These are phyloP conservation scores for Sesbania bispinosa DNA, from an alignment of 306 rosid genomes.

Conservation along the genomic window DNA sequence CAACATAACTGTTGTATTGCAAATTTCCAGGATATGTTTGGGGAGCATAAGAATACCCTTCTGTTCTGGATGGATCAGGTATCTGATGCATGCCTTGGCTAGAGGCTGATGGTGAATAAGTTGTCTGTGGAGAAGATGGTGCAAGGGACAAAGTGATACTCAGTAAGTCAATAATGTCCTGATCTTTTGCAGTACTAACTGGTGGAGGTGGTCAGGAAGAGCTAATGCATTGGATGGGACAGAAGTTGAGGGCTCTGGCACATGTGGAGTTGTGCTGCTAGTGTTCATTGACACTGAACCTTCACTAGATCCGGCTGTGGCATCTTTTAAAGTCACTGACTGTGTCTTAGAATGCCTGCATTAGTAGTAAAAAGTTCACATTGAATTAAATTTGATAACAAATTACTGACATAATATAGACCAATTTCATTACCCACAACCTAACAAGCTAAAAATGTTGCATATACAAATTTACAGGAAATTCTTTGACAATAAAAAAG, in stretches of 20 bases:
- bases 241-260: conserved; percentile 38
- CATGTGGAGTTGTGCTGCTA: conserved; percentile 31
- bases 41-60: conserved; percentile 51
- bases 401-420: neutral
- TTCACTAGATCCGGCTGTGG: conserved; percentile 36
- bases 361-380: conserved; percentile 15
- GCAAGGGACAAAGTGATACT: conserved; percentile 68
- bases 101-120: conserved; percentile 38
- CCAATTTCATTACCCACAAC: neutral
- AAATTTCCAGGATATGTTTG: conserved; percentile 56
- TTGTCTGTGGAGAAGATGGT: conserved; percentile 41
- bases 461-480: neutral
- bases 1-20: conserved; percentile 61
- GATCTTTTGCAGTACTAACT: conserved; percentile 54
- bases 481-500: neutral
- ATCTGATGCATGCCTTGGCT: conserved; percentile 52
- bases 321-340: conserved; percentile 40
- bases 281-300: conserved; percentile 33
- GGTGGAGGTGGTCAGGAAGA: conserved; percentile 54
- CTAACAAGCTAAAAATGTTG: neutral
- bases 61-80: conserved; percentile 42
- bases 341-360: conserved; percentile 76
- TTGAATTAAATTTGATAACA: neutral
- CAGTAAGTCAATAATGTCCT: conserved; percentile 85
- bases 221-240: conserved; percentile 60